These are phyloP conservation scores for Lipomyces kockii DNA, from an alignment of 805 yeast species.

Conservation along the genomic window DNA sequence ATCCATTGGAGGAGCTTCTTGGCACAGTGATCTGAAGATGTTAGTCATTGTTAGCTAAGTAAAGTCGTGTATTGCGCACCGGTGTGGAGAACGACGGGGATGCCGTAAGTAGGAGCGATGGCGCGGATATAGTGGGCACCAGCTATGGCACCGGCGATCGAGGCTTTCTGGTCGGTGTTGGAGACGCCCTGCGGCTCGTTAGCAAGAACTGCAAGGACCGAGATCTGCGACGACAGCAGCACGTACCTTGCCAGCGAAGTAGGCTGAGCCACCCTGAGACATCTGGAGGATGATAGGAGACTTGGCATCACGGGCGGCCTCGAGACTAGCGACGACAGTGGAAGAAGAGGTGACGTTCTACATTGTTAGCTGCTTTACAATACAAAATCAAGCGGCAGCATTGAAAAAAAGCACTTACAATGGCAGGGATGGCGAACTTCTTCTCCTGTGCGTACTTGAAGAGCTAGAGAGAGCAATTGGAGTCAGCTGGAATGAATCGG, in stretches of 20 bases:
- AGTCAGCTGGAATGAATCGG: not conserved
- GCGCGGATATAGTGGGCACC: conserved; percentile 98
- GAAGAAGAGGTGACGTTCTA: conserved; percentile 93
- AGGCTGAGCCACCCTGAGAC: conserved; percentile 99
- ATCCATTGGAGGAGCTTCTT: conserved; percentile 97
- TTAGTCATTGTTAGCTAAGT: not conserved
- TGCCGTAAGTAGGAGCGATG: conserved; percentile 93
- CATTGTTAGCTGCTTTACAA: not conserved
- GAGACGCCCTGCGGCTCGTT: conserved; percentile 64
- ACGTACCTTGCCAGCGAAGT: conserved; percentile 88
- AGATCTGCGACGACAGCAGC: not conserved
- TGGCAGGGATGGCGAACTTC: conserved; percentile 97
- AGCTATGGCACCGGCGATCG: conserved; percentile 92
- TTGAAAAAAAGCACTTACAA: conserved; percentile 44
- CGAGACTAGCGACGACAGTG: conserved; percentile 93
- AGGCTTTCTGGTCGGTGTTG: conserved; percentile 91
- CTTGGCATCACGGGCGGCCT: conserved; percentile 93
- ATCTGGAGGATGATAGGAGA: conserved; percentile 96
- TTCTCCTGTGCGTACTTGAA: conserved; percentile 92
- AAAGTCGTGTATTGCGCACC: conserved; percentile 16
- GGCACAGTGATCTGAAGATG: conserved; percentile 85
- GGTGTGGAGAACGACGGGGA: conserved; percentile 96
- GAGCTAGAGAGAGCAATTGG: conserved; percentile 38
- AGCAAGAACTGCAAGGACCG: not conserved
- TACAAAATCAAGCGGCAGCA: not conserved